A percentile compares a stretch with the other conserved stretches of the same genome.
phyloP scores from a whole-genome alignment of 257 asterid genomes.

The Leonotis leonurus region DNA sequence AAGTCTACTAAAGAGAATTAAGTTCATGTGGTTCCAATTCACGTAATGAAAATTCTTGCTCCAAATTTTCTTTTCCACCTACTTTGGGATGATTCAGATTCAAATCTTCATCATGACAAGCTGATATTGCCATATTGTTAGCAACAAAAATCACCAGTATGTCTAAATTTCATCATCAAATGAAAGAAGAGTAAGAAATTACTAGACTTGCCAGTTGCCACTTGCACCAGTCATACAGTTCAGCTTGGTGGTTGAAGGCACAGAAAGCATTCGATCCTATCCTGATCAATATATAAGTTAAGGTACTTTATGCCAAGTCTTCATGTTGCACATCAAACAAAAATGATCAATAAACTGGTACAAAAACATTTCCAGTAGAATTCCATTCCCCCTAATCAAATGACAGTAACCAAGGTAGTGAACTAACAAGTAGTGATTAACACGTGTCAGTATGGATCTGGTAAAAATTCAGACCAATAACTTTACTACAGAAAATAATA shows the following conservation, averaged over 20 bases:
- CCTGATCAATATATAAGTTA: constrained; percentile 44
- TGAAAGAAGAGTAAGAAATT: constrained; percentile 3
- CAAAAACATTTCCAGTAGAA: neutral
- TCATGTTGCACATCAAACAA: constrained; percentile 1
- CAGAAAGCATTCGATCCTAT: constrained; percentile 67
- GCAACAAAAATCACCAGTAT: constrained; percentile 9
- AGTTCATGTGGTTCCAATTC: constrained; percentile 58
- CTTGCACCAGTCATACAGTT: constrained; percentile 19
- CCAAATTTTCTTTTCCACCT: constrained; percentile 28
- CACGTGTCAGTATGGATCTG: too few species aligned
- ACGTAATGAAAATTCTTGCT: constrained; percentile 33
- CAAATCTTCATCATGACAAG: constrained; percentile 21
- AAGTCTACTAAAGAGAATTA: constrained; percentile 60
- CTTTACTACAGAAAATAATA: too few species aligned
- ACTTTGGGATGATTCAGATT: constrained; percentile 24
- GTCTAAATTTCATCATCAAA: constrained; percentile 9
- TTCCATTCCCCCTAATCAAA: neutral
- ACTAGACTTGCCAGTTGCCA: constrained; percentile 30
- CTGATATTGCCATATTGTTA: constrained; percentile 28
- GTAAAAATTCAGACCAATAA: too few species aligned
- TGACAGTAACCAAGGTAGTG: constrained; percentile 3
- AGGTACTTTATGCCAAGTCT: constrained; percentile 17
- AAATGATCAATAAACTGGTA: neutral
- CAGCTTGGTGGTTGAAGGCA: constrained; percentile 30
- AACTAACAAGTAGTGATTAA: neutral